Evolutionary conservation across 768 basidiomycete genomes (phyloP).

Genomic region (Collybia nuda): DNA sequence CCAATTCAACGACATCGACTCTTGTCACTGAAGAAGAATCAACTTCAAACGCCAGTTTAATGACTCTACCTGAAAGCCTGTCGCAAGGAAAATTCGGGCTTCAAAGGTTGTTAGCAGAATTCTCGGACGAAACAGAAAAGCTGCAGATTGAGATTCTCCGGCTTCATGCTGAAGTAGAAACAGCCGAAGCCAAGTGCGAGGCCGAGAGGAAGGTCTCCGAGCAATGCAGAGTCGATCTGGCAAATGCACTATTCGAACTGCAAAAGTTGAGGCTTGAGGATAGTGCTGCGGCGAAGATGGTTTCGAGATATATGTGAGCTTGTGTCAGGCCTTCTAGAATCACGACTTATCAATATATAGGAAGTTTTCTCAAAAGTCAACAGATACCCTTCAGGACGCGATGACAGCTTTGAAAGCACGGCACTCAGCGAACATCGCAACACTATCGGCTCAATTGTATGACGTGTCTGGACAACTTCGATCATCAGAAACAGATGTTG

Average conservation of each 20-base stretch:
- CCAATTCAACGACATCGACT: background rate
- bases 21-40: background rate
- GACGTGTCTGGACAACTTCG: conserved; percentile 42
- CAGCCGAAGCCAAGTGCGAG: conserved; percentile 39
- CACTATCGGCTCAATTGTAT: conserved; percentile 51
- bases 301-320: conserved; percentile 80
- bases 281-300: conserved; percentile 77
- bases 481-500: conserved; percentile 39
- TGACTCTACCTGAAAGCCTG: conserved; percentile 35
- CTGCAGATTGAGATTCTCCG: conserved; percentile 42
- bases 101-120: conserved; percentile 47
- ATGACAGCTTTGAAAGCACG: conserved; percentile 58
- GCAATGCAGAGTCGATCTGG: conserved; percentile 44
- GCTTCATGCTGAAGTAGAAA: conserved; percentile 43
- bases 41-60: conserved; percentile 4
- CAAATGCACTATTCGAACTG: conserved; percentile 47
- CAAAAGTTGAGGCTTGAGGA: conserved; percentile 63
- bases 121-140: conserved; percentile 44
- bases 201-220: conserved; percentile 44
- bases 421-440: conserved; percentile 59
- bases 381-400: conserved; percentile 61
- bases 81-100: conserved; percentile 49
- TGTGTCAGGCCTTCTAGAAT: background rate
- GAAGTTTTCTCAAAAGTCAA: conserved; percentile 82
- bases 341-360: conserved; percentile 30